Conservation (phyloP, 1,284 basidiomycete genomes). For the Microbotryum silenes-acaulis region DNA sequence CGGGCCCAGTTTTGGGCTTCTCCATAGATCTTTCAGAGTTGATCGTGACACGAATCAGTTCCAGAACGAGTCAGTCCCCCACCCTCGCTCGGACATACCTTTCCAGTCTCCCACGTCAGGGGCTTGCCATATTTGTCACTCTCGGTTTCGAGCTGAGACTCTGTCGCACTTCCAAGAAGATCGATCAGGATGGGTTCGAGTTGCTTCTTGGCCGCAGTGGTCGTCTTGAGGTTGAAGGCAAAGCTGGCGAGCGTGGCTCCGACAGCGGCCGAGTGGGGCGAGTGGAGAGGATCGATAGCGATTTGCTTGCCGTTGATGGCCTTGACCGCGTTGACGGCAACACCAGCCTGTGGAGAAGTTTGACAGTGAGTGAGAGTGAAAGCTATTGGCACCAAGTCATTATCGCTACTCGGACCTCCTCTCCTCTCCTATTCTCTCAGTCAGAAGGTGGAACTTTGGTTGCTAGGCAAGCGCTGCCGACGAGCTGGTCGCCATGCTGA, state of each 20-base stretch:
- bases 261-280: conserved; percentile 70
- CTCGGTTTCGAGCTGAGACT: conserved; percentile 22
- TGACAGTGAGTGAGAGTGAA: background rate
- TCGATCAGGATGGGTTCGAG: conserved; percentile 43
- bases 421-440: background rate
- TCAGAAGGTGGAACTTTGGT: background rate
- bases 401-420: too few relatives aligned
- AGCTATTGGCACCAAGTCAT: background rate
- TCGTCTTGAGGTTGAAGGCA: conserved; percentile 63
- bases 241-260: conserved; percentile 65
- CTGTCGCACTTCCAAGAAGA: conserved; percentile 10
- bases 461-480: too few relatives aligned
- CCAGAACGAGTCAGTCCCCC: too few relatives aligned
- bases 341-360: conserved; percentile 15
- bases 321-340: conserved; percentile 29
- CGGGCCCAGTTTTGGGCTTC: conserved; percentile 75
- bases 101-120: conserved; percentile 61
- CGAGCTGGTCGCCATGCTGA: too few relatives aligned
- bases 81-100: conserved; percentile 27
- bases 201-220: conserved; percentile 38
- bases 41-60: too few relatives aligned
- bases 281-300: conserved; percentile 53
- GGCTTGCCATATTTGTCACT: conserved; percentile 16
- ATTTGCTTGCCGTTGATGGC: conserved; percentile 41
- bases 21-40: conserved; percentile 49